phyloP scores from a whole-genome alignment of 225 moss, liverwort and hornwort species.

The Climacium dendroides region DNA sequence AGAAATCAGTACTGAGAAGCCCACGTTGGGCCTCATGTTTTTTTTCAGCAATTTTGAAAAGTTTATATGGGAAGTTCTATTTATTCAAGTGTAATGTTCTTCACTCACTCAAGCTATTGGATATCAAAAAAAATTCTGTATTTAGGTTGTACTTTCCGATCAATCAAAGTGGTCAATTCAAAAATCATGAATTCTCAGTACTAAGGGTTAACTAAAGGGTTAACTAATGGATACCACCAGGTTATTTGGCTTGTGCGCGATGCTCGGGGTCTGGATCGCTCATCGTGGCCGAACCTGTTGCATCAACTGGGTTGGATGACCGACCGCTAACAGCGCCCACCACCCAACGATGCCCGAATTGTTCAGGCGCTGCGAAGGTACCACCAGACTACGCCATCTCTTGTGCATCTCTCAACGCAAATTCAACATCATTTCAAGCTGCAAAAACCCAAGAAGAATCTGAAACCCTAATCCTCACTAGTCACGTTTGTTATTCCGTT shows the following conservation, averaged over 20 bases:
- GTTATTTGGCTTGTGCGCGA: slow-evolving; percentile 53
- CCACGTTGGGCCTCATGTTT: background rate
- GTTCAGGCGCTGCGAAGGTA: slow-evolving; percentile 53
- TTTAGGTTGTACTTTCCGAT: background rate
- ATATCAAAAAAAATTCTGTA: background rate
- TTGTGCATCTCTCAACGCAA: background rate
- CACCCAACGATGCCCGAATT: slow-evolving; percentile 38
- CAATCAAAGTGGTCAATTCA: background rate
- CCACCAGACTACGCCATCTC: background rate
- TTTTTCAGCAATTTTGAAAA: background rate
- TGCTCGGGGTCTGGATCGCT: slow-evolving; percentile 45
- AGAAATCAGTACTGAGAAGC: background rate
- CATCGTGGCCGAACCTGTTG: slow-evolving; percentile 28
- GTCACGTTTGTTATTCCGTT: background rate
- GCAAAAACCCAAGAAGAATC: background rate
- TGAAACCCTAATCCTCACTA: background rate
- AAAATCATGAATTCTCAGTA: background rate
- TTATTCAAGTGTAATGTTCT: background rate
- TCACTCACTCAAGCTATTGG: background rate
- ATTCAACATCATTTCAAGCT: background rate
- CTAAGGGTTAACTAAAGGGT: background rate
- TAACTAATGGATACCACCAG: background rate
- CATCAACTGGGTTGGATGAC: slow-evolving; percentile 5
- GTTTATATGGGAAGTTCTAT: background rate
- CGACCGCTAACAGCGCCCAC: slow-evolving; percentile 16